Evolutionary conservation across 495 filamentous ascomycete species (phyloP).

Genomic region (Lasiosphaeriaceae sp.): DNA sequence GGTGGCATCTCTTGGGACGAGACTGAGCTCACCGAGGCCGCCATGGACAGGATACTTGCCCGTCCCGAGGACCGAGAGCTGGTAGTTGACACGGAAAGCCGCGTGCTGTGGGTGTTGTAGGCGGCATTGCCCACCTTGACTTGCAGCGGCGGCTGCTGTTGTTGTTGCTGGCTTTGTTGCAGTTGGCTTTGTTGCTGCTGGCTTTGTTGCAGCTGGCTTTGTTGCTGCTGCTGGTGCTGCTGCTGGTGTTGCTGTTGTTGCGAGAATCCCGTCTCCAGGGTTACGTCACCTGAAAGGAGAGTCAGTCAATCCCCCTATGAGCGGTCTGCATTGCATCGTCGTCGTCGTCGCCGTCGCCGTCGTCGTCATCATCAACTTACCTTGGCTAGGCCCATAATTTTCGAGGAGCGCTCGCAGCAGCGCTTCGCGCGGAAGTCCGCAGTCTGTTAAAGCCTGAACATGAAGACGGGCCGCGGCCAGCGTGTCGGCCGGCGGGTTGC

Average conservation of each 20-base stretch:
- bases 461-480: constrained; percentile 31
- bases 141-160: constrained; percentile 4
- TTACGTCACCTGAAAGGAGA: not conserved
- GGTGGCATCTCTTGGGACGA: constrained; percentile 21
- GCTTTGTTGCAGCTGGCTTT: constrained; percentile 8
- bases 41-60: constrained; percentile 26
- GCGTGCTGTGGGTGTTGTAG: constrained; percentile 20
- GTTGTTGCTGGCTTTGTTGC: constrained; percentile 8
- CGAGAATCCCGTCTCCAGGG: constrained; percentile 11
- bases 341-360: no score
- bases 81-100: constrained; percentile 34
- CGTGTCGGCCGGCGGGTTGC: constrained; percentile 36
- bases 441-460: constrained; percentile 28
- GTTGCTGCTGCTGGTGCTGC: constrained; percentile 10
- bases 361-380: constrained; percentile 10
- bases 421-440: constrained; percentile 27
- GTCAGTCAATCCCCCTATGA: not conserved
- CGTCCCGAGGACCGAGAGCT: constrained; percentile 34
- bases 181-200: constrained; percentile 4
- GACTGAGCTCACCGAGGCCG: constrained; percentile 28
- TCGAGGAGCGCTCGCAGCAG: constrained; percentile 29
- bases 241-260: constrained; percentile 8
- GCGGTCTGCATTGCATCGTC: no score
- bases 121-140: constrained; percentile 7
- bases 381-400: constrained; percentile 19